Percentiles rank a stretch among this genome's conserved stretches.
These are phyloP conservation scores for Epichloe festucae DNA, from an alignment of 2,329 filamentous ascomycete species.

Conservation along the genomic window DNA sequence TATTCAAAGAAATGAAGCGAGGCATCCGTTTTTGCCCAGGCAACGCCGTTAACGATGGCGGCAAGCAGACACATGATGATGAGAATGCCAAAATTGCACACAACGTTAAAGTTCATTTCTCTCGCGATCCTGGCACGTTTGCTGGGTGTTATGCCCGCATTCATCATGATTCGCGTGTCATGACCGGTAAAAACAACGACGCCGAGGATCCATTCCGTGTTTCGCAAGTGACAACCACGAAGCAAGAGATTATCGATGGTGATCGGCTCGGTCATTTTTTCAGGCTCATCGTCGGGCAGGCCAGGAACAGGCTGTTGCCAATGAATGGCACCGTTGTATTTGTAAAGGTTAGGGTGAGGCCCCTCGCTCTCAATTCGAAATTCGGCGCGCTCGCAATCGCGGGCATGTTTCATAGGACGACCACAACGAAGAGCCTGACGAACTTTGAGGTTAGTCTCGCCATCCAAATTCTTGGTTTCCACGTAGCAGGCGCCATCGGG, in stretches of 20 bases:
- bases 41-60: conserved; percentile 71
- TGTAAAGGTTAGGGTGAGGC: conserved; percentile 87
- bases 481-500: conserved; percentile 91
- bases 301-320: conserved; percentile 66
- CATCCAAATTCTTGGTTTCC: conserved; percentile 95
- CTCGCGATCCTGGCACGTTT: conserved; percentile 86
- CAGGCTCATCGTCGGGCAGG: conserved; percentile 46
- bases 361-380: conserved; percentile 84
- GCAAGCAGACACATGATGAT: conserved; percentile 80
- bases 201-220: conserved; percentile 91
- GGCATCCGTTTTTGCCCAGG: conserved; percentile 62
- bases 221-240: conserved; percentile 83
- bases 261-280: conserved; percentile 85
- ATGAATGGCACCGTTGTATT: conserved; percentile 79
- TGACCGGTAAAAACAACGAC: conserved; percentile 89
- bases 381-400: conserved; percentile 80
- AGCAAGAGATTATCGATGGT: conserved; percentile 91
- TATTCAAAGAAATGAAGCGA: conserved; percentile 77
- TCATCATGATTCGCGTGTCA: conserved; percentile 99
- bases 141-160: conserved; percentile 85
- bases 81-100: conserved; percentile 89
- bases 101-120: conserved; percentile 92
- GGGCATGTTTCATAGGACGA: conserved; percentile 69
- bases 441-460: conserved; percentile 95
- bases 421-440: conserved; percentile 82